A percentile compares a stretch with the other conserved stretches of the same genome.
Evolutionary conservation across 306 rosid species (phyloP).

Genomic region (Sphenostylis stenocarpa): DNA sequence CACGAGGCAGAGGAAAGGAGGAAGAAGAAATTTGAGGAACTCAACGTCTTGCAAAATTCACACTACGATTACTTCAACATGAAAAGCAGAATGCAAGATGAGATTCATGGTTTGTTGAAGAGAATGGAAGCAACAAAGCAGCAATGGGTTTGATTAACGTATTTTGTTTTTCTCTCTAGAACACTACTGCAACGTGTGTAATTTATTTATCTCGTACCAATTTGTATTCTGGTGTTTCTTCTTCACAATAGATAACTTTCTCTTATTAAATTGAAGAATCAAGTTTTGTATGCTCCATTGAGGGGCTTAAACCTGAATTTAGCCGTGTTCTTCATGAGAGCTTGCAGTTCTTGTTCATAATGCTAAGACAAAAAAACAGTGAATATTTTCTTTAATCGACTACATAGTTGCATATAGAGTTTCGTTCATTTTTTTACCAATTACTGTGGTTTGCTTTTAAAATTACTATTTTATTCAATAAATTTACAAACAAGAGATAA

Average conservation of each 20-base stretch:
- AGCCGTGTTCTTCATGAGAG: neutral
- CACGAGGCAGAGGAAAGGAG: constrained; percentile 61
- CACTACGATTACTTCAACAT: constrained; percentile 69
- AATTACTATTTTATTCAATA: too few species aligned
- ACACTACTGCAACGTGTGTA: constrained; percentile 31
- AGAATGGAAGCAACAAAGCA: constrained; percentile 87
- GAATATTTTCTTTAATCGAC: neutral
- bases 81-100: constrained; percentile 77
- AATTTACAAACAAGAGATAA: too few species aligned
- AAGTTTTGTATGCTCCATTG: neutral
- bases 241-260: constrained; percentile 25
- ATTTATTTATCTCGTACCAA: constrained; percentile 1
- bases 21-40: constrained; percentile 68
- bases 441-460: too few species aligned
- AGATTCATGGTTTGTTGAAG: constrained; percentile 68
- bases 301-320: neutral
- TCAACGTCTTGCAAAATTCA: constrained; percentile 59
- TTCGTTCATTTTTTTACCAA: too few species aligned
- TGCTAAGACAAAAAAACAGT: neutral
- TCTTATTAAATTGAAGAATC: constrained; percentile 10
- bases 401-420: neutral
- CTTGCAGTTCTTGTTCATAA: neutral
- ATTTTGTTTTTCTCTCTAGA: constrained; percentile 4
- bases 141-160: constrained; percentile 50
- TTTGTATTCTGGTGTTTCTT: constrained; percentile 31